Percentiles rank a stretch among this genome's conserved stretches.
Evolutionary conservation across 2,329 filamentous ascomycete species (phyloP).

Genomic region (Geosmithia morbida): DNA sequence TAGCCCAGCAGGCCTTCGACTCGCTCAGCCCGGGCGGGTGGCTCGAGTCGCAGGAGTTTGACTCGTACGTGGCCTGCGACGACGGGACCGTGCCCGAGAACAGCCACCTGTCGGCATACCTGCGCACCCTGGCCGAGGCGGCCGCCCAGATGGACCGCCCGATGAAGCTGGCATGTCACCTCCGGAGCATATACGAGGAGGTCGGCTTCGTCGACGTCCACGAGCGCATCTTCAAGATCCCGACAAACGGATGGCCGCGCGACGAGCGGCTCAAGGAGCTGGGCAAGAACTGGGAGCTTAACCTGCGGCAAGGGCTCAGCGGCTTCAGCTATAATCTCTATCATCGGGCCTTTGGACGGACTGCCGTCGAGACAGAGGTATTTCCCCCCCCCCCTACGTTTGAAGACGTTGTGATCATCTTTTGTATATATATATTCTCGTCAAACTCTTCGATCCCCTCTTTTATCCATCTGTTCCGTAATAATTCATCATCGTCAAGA

Average conservation of each 20-base stretch:
- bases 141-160: constrained; percentile 21
- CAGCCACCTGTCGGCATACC: constrained; percentile 23
- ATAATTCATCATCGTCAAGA: too few relatives aligned
- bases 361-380: constrained; percentile 34
- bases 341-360: constrained; percentile 23
- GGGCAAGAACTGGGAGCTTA: constrained; percentile 29
- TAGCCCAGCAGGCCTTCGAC: constrained; percentile 37
- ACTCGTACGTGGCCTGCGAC: constrained; percentile 23
- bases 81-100: constrained; percentile 26
- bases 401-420: too few relatives aligned
- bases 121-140: constrained; percentile 23
- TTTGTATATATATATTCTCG: too few relatives aligned
- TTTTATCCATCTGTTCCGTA: too few relatives aligned
- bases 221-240: constrained; percentile 36
- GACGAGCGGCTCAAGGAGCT: constrained; percentile 25
- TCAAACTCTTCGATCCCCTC: too few relatives aligned
- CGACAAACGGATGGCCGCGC: constrained; percentile 35
- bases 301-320: constrained; percentile 26
- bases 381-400: too few relatives aligned
- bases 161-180: constrained; percentile 15
- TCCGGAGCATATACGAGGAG: constrained; percentile 23
- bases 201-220: constrained; percentile 41
- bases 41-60: constrained; percentile 37
- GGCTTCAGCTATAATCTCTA: constrained; percentile 27
- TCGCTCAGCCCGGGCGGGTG: constrained; percentile 36